phyloP scores from a whole-genome alignment of 2,329 filamentous ascomycete species.

The Purpureocillium lavendulum region DNA sequence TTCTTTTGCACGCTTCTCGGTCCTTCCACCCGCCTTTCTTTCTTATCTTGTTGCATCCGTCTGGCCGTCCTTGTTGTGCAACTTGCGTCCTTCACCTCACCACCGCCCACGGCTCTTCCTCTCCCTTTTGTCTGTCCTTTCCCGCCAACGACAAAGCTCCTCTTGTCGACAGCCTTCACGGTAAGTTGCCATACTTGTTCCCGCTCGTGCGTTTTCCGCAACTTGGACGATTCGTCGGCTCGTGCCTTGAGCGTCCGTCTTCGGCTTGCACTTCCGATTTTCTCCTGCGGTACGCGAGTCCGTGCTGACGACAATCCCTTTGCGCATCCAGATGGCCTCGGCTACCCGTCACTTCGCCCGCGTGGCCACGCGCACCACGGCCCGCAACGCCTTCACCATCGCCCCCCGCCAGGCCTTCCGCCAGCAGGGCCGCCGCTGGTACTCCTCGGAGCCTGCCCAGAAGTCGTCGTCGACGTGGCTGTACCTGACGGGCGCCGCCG shows the following conservation, averaged over 20 bases:
- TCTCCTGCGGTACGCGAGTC: too few relatives aligned
- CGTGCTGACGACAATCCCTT: too few relatives aligned
- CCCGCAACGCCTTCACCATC: conserved; percentile 49
- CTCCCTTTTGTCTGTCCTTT: not conserved
- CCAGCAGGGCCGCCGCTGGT: conserved; percentile 67
- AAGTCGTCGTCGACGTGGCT: conserved; percentile 40
- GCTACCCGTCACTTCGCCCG: conserved; percentile 47
- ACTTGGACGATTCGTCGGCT: too few relatives aligned
- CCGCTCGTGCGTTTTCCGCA: too few relatives aligned
- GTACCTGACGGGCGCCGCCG: conserved; percentile 51
- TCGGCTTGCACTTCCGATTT: too few relatives aligned
- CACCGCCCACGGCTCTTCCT: not conserved
- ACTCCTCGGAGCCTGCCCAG: conserved; percentile 61
- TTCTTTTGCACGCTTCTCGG: conserved; percentile 1
- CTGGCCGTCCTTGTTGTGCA: not conserved
- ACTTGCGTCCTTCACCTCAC: not conserved
- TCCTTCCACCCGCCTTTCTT: not conserved
- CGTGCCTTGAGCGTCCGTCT: too few relatives aligned
- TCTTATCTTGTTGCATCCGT: conserved; percentile 1
- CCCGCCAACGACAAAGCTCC: not conserved
- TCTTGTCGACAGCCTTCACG: not conserved
- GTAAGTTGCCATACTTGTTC: not conserved
- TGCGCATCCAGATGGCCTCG: conserved; percentile 25
- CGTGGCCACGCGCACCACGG: conserved; percentile 48
- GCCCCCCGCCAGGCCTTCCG: conserved; percentile 62